Evolutionary conservation across 768 basidiomycete species (phyloP).

Genomic region (Atractiella rhizophila): DNA sequence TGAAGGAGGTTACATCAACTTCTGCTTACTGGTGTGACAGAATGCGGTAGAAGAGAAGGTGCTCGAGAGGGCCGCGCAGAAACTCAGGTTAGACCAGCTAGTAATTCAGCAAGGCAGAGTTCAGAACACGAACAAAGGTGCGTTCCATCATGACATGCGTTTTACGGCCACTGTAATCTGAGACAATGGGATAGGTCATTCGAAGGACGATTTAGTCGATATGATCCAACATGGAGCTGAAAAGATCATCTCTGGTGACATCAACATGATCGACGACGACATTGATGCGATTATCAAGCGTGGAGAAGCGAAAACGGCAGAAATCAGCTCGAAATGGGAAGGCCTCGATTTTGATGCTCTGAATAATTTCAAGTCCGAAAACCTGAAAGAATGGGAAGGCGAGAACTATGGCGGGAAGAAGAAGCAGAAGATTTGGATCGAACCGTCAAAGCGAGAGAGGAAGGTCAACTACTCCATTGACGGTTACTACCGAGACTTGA

Average conservation of each 20-base stretch:
- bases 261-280: constrained; percentile 37
- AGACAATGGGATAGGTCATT: constrained; percentile 5
- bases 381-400: constrained; percentile 17
- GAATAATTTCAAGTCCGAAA: constrained; percentile 67
- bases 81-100: constrained; percentile 74
- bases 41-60: constrained; percentile 89
- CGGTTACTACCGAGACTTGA: constrained; percentile 75
- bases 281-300: constrained; percentile 79
- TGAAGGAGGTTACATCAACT: neutral
- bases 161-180: neutral
- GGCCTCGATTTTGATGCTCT: constrained; percentile 78
- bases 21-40: constrained; percentile 10
- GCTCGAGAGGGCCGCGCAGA: constrained; percentile 82
- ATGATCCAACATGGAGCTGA: constrained; percentile 98
- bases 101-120: constrained; percentile 89
- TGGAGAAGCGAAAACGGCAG: constrained; percentile 69
- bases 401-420: constrained; percentile 11
- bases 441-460: constrained; percentile 76
- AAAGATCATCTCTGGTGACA: constrained; percentile 62
- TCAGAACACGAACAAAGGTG: constrained; percentile 42
- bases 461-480: constrained; percentile 82
- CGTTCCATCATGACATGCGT: constrained; percentile 9
- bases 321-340: constrained; percentile 77
- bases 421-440: constrained; percentile 27
- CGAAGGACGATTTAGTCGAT: constrained; percentile 81